Conservation (phyloP, 441 rosid genomes). For the Corymbia calophylla region DNA sequence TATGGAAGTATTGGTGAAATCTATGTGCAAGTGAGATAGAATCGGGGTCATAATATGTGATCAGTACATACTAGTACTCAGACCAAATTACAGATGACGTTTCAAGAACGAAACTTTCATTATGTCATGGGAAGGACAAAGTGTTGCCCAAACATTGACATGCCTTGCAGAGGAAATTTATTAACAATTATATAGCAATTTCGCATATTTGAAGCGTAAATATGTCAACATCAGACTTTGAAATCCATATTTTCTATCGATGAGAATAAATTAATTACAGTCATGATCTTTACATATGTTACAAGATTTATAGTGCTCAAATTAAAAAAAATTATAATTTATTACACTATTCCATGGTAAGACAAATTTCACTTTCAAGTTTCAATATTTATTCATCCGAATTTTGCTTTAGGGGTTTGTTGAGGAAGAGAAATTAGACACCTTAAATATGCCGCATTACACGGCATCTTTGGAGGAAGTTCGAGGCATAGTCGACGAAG, state of each 20-base stretch:
- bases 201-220: background rate
- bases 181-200: background rate
- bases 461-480: background rate
- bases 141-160: background rate
- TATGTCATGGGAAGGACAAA: background rate
- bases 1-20: background rate
- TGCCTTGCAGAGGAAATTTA: background rate
- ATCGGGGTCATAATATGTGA: background rate
- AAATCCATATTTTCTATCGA: background rate
- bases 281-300: background rate
- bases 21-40: background rate
- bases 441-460: background rate
- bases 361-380: background rate
- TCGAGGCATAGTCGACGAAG: background rate
- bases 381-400: background rate
- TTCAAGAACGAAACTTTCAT: background rate
- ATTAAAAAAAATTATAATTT: too few species aligned
- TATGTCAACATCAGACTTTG: background rate
- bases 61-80: background rate
- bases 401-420: background rate
- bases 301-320: background rate
- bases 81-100: background rate
- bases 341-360: background rate
- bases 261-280: background rate
- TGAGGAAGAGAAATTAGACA: constrained; percentile 4